Percentiles rank a stretch among this genome's conserved stretches.
Evolutionary conservation across 495 filamentous ascomycete genomes (phyloP).

Genomic region (Choiromyces venosus): DNA sequence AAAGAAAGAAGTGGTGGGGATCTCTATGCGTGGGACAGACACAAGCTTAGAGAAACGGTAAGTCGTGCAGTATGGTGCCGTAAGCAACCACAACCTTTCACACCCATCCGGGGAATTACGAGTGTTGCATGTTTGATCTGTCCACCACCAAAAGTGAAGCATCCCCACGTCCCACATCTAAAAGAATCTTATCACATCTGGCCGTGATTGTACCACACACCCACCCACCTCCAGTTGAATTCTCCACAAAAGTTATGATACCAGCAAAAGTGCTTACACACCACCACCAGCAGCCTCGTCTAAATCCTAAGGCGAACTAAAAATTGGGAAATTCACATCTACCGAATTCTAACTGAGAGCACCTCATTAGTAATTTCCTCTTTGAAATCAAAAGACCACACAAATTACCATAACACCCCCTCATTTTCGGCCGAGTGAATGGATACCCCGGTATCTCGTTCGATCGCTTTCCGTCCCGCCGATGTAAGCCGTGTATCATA

Average conservation of each 20-base stretch:
- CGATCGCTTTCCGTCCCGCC: background rate
- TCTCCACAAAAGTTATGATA: too few relatives aligned
- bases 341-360: background rate
- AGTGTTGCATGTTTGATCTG: background rate
- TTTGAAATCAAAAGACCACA: background rate
- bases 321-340: too few relatives aligned
- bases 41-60: background rate
- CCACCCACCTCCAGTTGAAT: too few relatives aligned
- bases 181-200: background rate
- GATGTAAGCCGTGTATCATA: background rate
- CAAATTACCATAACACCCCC: background rate
- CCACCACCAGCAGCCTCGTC: too few relatives aligned
- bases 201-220: background rate
- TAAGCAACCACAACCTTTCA: background rate
- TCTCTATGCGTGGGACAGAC: background rate
- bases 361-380: background rate
- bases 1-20: background rate
- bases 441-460: background rate
- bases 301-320: too few relatives aligned
- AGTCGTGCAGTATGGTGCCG: background rate
- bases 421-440: background rate
- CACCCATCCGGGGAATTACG: background rate
- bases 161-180: background rate
- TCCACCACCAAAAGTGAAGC: background rate
- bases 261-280: too few relatives aligned